Conservation (phyloP, 345 rosid species). For the Pistacia vera region DNA sequence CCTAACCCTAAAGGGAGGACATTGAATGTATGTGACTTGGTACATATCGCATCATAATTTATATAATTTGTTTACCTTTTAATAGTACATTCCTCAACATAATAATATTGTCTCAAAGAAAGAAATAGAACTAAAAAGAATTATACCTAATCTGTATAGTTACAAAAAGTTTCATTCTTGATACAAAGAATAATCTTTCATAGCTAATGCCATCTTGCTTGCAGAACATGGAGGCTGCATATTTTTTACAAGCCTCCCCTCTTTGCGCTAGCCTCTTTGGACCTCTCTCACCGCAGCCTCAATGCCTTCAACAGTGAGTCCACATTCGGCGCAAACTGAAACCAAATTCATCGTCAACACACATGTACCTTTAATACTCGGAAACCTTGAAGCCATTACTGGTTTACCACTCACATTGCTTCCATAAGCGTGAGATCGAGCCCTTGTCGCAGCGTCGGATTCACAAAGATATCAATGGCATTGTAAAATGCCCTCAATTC, state of each 20-base stretch:
- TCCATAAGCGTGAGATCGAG: constrained; percentile 91
- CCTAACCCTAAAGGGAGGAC: background rate
- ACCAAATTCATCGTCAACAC: constrained; percentile 83
- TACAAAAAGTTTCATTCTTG: constrained; percentile 67
- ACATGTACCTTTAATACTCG: constrained; percentile 85
- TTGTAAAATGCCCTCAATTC: constrained; percentile 73
- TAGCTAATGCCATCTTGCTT: constrained; percentile 90
- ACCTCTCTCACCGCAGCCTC: constrained; percentile 65
- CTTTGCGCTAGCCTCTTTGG: constrained; percentile 62
- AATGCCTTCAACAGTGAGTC: constrained; percentile 65
- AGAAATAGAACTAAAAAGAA: background rate
- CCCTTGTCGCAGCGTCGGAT: constrained; percentile 90
- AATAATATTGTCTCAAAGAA: background rate
- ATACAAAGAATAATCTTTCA: constrained; percentile 90
- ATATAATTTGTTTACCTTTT: background rate
- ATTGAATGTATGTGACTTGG: no score
- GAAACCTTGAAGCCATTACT: constrained; percentile 84
- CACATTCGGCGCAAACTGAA: constrained; percentile 85
- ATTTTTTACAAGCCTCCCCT: constrained; percentile 65
- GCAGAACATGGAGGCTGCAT: constrained; percentile 86
- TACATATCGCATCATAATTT: no score
- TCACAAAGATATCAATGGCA: constrained; percentile 73
- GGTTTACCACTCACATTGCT: constrained; percentile 96
- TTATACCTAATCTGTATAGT: constrained; percentile 33
- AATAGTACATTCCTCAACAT: background rate